phyloP scores from a whole-genome alignment of 2,329 filamentous ascomycete species.

The Tympanopsis confertula region DNA sequence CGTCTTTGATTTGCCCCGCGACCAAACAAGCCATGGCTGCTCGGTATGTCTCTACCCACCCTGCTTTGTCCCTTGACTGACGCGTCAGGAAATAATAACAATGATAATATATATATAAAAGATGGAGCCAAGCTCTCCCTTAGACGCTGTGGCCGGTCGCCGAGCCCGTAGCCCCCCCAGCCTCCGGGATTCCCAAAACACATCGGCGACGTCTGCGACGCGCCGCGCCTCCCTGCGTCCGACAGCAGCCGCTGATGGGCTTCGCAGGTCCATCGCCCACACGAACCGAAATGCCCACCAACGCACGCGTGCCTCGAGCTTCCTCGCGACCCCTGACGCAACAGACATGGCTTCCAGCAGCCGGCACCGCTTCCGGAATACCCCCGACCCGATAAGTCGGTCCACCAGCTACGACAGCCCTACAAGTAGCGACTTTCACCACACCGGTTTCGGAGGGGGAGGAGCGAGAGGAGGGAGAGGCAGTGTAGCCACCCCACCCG shows the following conservation, averaged over 20 bases:
- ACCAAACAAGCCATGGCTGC: conserved; percentile 44
- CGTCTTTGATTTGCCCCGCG: conserved; percentile 56
- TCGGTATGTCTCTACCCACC: conserved; percentile 40
- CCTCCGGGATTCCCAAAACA: no score
- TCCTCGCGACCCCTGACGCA: conserved; percentile 46
- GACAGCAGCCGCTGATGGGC: conserved; percentile 16
- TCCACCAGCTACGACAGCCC: conserved; percentile 38
- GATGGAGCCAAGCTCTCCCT: no score
- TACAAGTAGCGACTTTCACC: conserved; percentile 37
- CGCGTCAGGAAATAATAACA: conserved; percentile 10
- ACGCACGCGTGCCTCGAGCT: conserved; percentile 14
- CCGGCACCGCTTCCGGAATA: conserved; percentile 22
- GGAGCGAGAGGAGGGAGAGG: conserved; percentile 15
- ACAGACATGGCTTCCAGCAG: conserved; percentile 27
- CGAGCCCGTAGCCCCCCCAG: no score
- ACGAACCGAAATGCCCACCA: conserved; percentile 17
- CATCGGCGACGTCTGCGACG: no score
- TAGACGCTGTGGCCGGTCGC: no score
- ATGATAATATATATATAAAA: no score
- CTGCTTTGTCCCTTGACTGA: conserved; percentile 13
- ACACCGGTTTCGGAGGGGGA: conserved; percentile 38
- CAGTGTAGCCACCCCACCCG: conserved; percentile 62
- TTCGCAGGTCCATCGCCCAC: conserved; percentile 13
- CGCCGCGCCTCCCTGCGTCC: background rate
- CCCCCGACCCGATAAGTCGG: conserved; percentile 22